A percentile compares a stretch with the other conserved stretches of the same genome.
Evolutionary conservation across 345 rosid species (phyloP).

Genomic region (Aquilaria yunnanensis): DNA sequence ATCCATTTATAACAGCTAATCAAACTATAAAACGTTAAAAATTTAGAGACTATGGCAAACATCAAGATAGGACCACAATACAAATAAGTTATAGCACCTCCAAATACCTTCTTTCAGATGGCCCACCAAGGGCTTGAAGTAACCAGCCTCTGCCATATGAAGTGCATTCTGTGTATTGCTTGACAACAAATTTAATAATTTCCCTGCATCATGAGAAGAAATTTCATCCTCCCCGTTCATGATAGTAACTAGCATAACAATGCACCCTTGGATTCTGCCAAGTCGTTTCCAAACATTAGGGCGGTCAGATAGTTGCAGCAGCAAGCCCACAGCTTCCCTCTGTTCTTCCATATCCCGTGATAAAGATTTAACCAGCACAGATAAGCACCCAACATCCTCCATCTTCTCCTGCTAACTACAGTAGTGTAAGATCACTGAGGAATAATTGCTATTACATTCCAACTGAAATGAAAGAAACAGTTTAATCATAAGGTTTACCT

Average conservation of each 20-base stretch:
- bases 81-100: background rate
- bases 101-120: constrained; percentile 48
- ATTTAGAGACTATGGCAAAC: background rate
- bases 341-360: constrained; percentile 45
- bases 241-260: constrained; percentile 54
- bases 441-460: background rate
- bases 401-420: constrained; percentile 51
- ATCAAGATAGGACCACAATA: background rate
- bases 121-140: constrained; percentile 59
- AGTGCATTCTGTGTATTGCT: constrained; percentile 65
- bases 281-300: constrained; percentile 45
- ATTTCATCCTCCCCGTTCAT: constrained; percentile 43
- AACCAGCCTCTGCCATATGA: constrained; percentile 80
- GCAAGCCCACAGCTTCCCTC: constrained; percentile 55
- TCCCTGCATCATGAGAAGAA: constrained; percentile 48
- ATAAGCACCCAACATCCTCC: constrained; percentile 40
- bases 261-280: constrained; percentile 64
- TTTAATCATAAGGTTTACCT: constrained; percentile 27
- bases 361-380: constrained; percentile 54
- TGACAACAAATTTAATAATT: constrained; percentile 49
- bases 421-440: constrained; percentile 20
- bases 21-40: background rate
- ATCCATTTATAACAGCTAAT: too few species aligned
- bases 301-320: constrained; percentile 46
- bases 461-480: background rate